These are phyloP conservation scores for Paxillus involutus DNA, from an alignment of 768 basidiomycete species.

Conservation along the genomic window DNA sequence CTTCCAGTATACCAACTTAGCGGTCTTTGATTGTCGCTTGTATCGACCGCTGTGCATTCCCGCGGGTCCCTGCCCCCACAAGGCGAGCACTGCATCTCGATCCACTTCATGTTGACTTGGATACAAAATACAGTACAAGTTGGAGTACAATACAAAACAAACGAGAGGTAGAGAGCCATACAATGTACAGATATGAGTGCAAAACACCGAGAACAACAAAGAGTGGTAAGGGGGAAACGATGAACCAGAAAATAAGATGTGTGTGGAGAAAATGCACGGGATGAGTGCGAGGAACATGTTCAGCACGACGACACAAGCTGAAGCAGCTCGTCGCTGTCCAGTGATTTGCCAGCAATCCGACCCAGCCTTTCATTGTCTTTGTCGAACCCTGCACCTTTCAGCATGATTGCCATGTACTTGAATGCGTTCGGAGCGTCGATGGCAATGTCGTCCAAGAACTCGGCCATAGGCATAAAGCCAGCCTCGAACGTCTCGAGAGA, in stretches of 20 bases:
- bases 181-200: no score
- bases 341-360: slow-evolving; percentile 60
- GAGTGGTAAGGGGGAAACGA: neutral
- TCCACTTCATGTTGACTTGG: no score
- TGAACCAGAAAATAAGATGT: slow-evolving; percentile 3
- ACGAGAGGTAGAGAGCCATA: no score
- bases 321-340: slow-evolving; percentile 60
- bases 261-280: slow-evolving; percentile 3
- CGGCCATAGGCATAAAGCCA: slow-evolving; percentile 67
- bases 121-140: no score
- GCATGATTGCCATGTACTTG: slow-evolving; percentile 68
- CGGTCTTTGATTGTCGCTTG: no score
- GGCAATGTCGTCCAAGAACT: slow-evolving; percentile 83
- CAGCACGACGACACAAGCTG: slow-evolving; percentile 48
- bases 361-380: slow-evolving; percentile 55
- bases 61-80: no score
- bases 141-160: no score
- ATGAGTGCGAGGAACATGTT: slow-evolving; percentile 3
- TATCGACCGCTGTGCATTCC: no score
- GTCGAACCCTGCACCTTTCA: slow-evolving; percentile 65
- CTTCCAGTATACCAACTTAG: no score
- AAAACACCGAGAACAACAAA: no score
- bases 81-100: no score
- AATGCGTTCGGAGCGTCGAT: slow-evolving; percentile 91
- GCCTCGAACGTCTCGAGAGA: slow-evolving; percentile 65